Base-by-base conservation (phyloP, 2,329 filamentous ascomycete genomes). In the Cryoendolithus antarcticus region DNA sequence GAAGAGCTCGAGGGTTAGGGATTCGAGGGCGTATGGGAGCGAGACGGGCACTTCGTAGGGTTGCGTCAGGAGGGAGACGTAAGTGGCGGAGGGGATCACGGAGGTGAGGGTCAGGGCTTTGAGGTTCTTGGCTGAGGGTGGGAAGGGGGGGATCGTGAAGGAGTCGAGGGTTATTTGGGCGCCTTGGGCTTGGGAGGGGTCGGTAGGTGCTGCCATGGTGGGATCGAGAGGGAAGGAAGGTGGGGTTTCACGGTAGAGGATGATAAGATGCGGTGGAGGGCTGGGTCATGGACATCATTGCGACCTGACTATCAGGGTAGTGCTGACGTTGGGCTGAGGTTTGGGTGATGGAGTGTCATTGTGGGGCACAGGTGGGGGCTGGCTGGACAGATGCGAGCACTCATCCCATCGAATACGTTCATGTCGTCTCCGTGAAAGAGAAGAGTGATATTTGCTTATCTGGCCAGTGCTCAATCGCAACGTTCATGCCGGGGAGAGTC, bases 1-100 rank as follows among this genome's bases (percentile, higher is more conserved):
- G 58, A 71, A 71, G 21, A 68, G 57, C 46, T 70, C 67, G 32
- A 70, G 60, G 0, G 65, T 68, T 2, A 71, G 53, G 40, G 52
- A 53, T 28, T 63, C 62, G 45, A 70, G 65, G 12, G 48, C 51
- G 9, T 38, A 19, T 1, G 66, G 66, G 1, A 69, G 52, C 6
- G 49, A 32, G 35, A 34, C 15, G 11, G 64, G 60, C 13, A 66
- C 49, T 1, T 52, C 47, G 49, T 56, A 61, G 9, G 57, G 48
- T 38, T 59, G 38, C 9, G 48, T 37, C 30, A 70, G 57, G 6
- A 63, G 47, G 10, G 43, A 37, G 38, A 63, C 58, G 53, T 70
- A 70, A 30, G 66, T 62, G 45, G 63, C 60, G 39, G 66, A 58
- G 44, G 64, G 64, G 54, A 70, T 67, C 49, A 68, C 66, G 32